Conservation (phyloP, 306 rosid species). For the Dalbergia cochinchinensis region DNA sequence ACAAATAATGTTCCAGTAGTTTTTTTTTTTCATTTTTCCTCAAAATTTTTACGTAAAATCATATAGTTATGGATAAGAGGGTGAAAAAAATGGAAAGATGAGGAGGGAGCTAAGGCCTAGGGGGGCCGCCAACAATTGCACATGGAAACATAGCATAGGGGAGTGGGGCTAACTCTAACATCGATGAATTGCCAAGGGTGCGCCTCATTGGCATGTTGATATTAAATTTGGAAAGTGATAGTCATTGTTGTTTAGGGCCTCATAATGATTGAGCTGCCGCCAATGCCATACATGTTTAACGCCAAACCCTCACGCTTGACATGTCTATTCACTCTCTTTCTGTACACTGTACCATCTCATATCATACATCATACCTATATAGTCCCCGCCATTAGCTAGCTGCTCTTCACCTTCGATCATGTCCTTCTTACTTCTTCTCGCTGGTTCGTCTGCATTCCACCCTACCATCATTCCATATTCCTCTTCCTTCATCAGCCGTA, state of each 20-base stretch:
- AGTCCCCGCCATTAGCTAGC: too few relatives aligned
- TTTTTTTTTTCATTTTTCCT: too few relatives aligned
- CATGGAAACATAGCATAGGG: background rate
- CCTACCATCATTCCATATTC: too few relatives aligned
- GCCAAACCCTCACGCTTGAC: background rate
- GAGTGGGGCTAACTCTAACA: background rate
- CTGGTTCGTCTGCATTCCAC: too few relatives aligned
- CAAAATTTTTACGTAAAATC: too few relatives aligned
- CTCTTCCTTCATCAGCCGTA: too few relatives aligned
- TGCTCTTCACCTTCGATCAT: too few relatives aligned
- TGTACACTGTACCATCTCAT: too few relatives aligned
- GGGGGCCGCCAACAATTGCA: constrained; percentile 2
- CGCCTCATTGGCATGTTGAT: background rate
- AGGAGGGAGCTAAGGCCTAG: background rate
- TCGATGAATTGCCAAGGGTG: background rate
- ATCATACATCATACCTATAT: too few relatives aligned
- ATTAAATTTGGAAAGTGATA: constrained; percentile 26
- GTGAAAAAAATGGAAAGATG: background rate
- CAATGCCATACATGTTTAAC: background rate
- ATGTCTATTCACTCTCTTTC: constrained; percentile 17
- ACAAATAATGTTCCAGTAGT: too few relatives aligned
- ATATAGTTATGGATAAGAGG: too few relatives aligned
- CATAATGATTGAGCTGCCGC: constrained; percentile 43
- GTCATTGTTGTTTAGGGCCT: constrained; percentile 2
- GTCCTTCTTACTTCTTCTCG: too few relatives aligned